These are phyloP conservation scores for Paecilomyces sp. DNA, from an alignment of 2,329 filamentous ascomycete species.

Conservation along the genomic window DNA sequence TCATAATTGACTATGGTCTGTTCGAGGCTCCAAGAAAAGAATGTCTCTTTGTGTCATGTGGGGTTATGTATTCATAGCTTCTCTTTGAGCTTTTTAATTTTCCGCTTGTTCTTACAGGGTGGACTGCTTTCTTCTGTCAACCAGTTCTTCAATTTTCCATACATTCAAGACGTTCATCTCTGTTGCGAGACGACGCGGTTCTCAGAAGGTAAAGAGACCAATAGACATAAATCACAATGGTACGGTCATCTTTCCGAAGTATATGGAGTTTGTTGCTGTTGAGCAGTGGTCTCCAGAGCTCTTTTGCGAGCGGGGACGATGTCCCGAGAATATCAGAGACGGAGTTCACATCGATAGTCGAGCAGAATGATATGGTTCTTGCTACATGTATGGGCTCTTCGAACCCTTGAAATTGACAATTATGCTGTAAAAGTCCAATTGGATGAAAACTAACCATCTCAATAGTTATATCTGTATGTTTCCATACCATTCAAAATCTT, in stretches of 20 bases:
- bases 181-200: too few species aligned
- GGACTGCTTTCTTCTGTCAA: too few species aligned
- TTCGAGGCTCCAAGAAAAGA: background rate
- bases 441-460: background rate
- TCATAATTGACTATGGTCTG: background rate
- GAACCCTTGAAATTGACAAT: background rate
- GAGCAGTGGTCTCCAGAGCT: background rate
- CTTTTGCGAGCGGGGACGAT: background rate
- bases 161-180: too few species aligned
- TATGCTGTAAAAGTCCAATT: background rate
- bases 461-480: background rate
- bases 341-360: background rate
- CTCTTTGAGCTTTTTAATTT: background rate
- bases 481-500: background rate
- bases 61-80: background rate
- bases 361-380: background rate
- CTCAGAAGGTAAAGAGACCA: too few species aligned
- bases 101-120: too few species aligned
- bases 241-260: background rate
- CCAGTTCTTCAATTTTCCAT: too few species aligned
- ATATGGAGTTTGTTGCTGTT: background rate
- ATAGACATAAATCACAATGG: too few species aligned
- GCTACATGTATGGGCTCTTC: background rate
- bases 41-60: background rate
- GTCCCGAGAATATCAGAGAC: background rate